Base-by-base conservation (phyloP, 2,329 filamentous ascomycete genomes). In the Botrytis galanthina region DNA sequence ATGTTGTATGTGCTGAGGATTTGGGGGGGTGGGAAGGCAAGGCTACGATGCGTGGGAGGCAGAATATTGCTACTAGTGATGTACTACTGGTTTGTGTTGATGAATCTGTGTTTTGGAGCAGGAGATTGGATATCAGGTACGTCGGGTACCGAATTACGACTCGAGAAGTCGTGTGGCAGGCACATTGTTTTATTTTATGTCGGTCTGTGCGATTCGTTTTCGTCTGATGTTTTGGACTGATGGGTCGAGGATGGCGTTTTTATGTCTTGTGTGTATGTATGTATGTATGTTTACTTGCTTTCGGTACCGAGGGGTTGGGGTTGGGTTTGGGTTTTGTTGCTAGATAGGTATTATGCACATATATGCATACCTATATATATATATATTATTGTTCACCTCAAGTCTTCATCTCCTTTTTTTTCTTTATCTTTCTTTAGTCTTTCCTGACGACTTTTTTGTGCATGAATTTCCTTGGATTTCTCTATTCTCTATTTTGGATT, bases 381-480 rank as follows among this genome's bases (percentile, higher is more conserved):
- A 26, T 48, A 51, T 14, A 26, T 51, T 2, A n/a, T 5, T 2
- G 4, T 14, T 26, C 22, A 6, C 48, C 22, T 1, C 22, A 14
- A 14, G 4, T 51, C 14, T 8, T n/a, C 0, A 3, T 51, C 48
- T n/a, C n/a, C n/a, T 14, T 9, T 51, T n/a, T n/a, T 14, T 46
- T 46, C 39, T 42, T 46, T 46, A 1, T 51, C 48, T 51, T n/a
- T 14, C 4, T 48, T 5, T 4, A 12, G 20, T 48, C 10, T 0
- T 48, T 42, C 9, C 12, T 26, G 22, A 48, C 22, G 26, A 39
- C 9, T 10, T n/a, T 51, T 14, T 14, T n/a, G 22, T n/a, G 22
- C 22, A n/a, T 26, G 1, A 14, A n/a, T n/a, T n/a, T 1, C 22
- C 6, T n/a, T 26, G 3, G 1, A 26, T 4, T 51, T 14, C n/a